Conservation (phyloP, 495 filamentous ascomycete genomes). For the Elaphomyces granulatus region DNA sequence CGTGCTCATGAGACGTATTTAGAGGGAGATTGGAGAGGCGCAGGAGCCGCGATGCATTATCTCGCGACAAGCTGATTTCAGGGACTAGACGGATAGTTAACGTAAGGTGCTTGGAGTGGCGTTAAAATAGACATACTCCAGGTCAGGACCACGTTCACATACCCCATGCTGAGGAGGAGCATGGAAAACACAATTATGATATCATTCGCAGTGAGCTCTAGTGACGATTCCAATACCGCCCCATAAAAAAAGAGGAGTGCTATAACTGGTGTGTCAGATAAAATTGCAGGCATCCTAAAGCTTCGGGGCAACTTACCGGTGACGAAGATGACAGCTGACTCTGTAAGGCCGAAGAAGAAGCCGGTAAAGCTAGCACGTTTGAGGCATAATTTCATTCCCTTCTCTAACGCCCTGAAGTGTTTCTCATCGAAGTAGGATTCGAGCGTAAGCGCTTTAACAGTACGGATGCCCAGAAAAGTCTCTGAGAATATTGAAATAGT, state of each 20-base stretch:
- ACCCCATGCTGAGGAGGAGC: conserved; percentile 67
- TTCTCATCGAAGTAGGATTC: conserved; percentile 62
- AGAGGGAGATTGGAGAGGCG: conserved; percentile 49
- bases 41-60: conserved; percentile 59
- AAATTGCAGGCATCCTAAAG: background rate
- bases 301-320: conserved; percentile 35
- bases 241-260: conserved; percentile 80
- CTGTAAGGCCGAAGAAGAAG: conserved; percentile 59
- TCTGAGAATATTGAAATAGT: conserved; percentile 53
- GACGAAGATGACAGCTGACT: conserved; percentile 54
- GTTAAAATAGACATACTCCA: conserved; percentile 34
- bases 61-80: conserved; percentile 58
- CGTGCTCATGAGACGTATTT: conserved; percentile 42
- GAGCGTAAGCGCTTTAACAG: conserved; percentile 64
- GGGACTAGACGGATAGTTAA: conserved; percentile 38
- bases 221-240: conserved; percentile 40
- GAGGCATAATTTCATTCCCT: conserved; percentile 40
- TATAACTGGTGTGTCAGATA: conserved; percentile 8
- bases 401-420: conserved; percentile 34
- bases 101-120: too few relatives aligned
- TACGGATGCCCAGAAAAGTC: conserved; percentile 67
- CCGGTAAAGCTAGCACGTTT: conserved; percentile 50
- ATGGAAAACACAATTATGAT: conserved; percentile 68
- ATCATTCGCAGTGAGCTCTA: conserved; percentile 33
- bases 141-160: conserved; percentile 48